phyloP scores from a whole-genome alignment of 108 stramenopile species.

The Nitzschia palea region DNA sequence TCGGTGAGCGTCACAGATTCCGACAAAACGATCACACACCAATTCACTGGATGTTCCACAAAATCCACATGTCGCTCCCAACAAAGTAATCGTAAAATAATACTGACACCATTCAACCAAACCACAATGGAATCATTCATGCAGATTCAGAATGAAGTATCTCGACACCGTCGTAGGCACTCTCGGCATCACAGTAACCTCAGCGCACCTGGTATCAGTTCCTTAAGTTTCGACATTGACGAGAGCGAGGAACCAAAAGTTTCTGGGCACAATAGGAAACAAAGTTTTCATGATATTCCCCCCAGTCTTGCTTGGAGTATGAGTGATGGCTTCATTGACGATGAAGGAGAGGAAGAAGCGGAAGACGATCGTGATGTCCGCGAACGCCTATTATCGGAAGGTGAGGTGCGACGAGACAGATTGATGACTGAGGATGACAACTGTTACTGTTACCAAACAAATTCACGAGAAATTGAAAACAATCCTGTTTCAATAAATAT shows the following conservation, averaged over 20 bases:
- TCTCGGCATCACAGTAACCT: conserved; percentile 4
- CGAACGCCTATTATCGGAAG: not conserved
- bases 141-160: not conserved
- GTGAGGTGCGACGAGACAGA: not conserved
- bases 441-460: not conserved
- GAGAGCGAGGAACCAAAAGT: not conserved
- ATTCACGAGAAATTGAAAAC: too few species aligned
- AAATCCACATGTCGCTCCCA: too few species aligned
- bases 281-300: not conserved
- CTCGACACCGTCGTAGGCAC: not conserved
- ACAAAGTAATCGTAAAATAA: too few species aligned
- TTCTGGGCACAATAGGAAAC: not conserved
- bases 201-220: not conserved
- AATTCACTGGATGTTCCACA: too few species aligned
- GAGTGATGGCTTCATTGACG: not conserved
- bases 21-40: too few species aligned
- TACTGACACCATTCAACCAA: too few species aligned
- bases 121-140: not conserved
- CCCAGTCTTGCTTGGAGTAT: conserved; percentile 1
- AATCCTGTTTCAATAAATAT: too few species aligned
- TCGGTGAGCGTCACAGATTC: too few species aligned
- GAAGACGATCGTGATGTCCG: not conserved
- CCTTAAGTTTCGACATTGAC: not conserved
- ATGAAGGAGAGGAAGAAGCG: not conserved
- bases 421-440: not conserved